Percentiles rank a stretch among this genome's conserved stretches.
These are phyloP conservation scores for Calonectria pauciramosa DNA, from an alignment of 2,329 filamentous ascomycete species.

Conservation along the genomic window DNA sequence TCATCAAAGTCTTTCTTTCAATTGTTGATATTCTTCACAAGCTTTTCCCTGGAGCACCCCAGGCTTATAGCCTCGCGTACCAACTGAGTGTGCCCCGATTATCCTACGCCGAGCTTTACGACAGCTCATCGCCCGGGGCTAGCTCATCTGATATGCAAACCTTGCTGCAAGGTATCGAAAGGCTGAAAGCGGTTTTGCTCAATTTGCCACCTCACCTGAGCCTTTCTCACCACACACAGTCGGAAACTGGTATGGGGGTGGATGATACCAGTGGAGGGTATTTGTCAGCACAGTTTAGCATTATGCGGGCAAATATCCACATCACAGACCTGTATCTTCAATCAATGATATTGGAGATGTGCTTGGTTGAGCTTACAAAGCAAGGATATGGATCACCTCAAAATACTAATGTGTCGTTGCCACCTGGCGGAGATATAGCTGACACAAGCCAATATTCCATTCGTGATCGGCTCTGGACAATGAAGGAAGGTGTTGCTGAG, in stretches of 20 bases:
- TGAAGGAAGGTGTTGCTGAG: background rate
- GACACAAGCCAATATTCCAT: background rate
- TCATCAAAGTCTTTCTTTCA: background rate
- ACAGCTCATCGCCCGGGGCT: background rate
- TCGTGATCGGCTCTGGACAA: background rate
- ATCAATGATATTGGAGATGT: slow-evolving; percentile 2
- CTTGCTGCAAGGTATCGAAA: background rate
- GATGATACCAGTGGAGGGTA: background rate
- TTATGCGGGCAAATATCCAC: background rate
- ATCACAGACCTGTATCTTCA: background rate
- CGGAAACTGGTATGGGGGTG: background rate
- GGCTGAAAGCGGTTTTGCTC: background rate
- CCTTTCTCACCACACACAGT: background rate
- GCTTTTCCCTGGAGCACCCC: background rate
- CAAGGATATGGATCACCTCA: background rate
- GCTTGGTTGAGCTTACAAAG: background rate
- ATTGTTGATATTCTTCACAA: background rate
- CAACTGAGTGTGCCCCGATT: background rate
- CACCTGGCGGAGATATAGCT: too few relatives aligned
- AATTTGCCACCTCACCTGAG: background rate
- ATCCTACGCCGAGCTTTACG: background rate
- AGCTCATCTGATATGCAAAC: background rate
- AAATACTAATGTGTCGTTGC: background rate
- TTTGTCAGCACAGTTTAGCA: background rate
- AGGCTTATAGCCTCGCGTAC: background rate